These are phyloP conservation scores for Aspergillus ochraceus DNA, from an alignment of 2,329 filamentous ascomycete species.

Conservation along the genomic window DNA sequence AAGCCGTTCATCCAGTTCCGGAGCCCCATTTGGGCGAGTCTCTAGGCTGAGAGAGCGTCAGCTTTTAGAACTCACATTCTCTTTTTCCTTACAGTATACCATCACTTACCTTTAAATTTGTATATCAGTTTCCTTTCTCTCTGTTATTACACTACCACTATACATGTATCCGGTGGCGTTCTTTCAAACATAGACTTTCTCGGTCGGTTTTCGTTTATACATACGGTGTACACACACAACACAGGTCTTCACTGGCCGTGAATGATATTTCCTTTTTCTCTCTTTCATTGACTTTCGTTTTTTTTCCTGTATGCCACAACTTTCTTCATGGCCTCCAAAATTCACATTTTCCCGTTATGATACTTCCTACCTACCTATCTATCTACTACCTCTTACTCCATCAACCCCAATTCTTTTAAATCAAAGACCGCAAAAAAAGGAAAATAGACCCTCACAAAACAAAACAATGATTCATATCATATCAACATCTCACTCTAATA, in stretches of 20 bases:
- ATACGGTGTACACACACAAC: no score
- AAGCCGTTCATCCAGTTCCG: constrained; percentile 14
- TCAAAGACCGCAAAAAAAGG: neutral
- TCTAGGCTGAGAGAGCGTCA: constrained; percentile 25
- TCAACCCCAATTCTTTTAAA: no score
- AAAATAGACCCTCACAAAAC: neutral
- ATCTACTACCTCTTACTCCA: no score
- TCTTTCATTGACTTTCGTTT: neutral
- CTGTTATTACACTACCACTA: neutral
- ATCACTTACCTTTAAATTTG: neutral
- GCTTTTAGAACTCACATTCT: neutral
- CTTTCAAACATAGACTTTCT: neutral
- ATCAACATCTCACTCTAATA: neutral
- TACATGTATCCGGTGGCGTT: neutral
- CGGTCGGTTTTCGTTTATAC: no score
- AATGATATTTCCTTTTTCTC: neutral
- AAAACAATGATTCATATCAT: neutral
- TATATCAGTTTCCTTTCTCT: neutral
- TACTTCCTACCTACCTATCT: neutral
- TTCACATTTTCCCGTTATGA: neutral
- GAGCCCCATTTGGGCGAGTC: constrained; percentile 30
- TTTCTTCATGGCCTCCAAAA: neutral
- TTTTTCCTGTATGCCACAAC: neutral
- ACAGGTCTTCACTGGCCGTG: no score
- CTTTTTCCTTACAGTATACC: neutral